Evolutionary conservation across 1,284 basidiomycete genomes (phyloP).

Genomic region (Pterula multifida): DNA sequence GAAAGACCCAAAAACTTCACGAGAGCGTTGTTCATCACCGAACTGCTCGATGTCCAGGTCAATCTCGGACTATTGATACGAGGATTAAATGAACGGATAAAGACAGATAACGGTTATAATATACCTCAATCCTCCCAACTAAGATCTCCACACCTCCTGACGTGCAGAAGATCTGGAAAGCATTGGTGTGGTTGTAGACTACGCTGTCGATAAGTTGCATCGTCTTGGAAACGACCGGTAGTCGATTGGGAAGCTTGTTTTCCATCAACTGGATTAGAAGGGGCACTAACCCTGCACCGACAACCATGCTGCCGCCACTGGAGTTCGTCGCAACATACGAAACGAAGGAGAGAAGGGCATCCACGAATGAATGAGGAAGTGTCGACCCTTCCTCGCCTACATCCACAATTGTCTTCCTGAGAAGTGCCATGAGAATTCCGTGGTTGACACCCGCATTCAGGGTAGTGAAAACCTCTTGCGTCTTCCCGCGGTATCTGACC

Average conservation of each 20-base stretch:
- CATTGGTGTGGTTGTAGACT: constrained; percentile 81
- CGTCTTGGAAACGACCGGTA: constrained; percentile 73
- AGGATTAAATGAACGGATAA: constrained; percentile 7
- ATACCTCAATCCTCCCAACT: constrained; percentile 77
- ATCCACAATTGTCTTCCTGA: constrained; percentile 71
- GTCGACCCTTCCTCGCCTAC: constrained; percentile 52
- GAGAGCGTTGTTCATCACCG: constrained; percentile 28
- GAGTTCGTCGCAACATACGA: constrained; percentile 80
- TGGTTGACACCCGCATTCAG: constrained; percentile 96
- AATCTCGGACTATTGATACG: constrained; percentile 47
- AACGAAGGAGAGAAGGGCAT: constrained; percentile 79
- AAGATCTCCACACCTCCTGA: constrained; percentile 79
- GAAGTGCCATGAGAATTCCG: constrained; percentile 81
- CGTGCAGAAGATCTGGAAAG: constrained; percentile 81
- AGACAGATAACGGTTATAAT: constrained; percentile 1
- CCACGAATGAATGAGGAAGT: constrained; percentile 74
- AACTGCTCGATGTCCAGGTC: constrained; percentile 53
- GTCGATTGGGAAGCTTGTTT: constrained; percentile 53
- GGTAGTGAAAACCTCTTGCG: constrained; percentile 81
- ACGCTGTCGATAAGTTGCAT: constrained; percentile 91
- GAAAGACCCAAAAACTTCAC: constrained; percentile 41
- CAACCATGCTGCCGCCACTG: constrained; percentile 83
- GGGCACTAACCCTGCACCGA: constrained; percentile 93
- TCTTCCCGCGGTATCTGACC: constrained; percentile 72
- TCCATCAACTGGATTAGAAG: constrained; percentile 83